Percentiles rank a stretch among this genome's conserved stretches.
These are phyloP conservation scores for Dujonia santamariae DNA, from an alignment of 1,139 yeast genomes.

Conservation along the genomic window DNA sequence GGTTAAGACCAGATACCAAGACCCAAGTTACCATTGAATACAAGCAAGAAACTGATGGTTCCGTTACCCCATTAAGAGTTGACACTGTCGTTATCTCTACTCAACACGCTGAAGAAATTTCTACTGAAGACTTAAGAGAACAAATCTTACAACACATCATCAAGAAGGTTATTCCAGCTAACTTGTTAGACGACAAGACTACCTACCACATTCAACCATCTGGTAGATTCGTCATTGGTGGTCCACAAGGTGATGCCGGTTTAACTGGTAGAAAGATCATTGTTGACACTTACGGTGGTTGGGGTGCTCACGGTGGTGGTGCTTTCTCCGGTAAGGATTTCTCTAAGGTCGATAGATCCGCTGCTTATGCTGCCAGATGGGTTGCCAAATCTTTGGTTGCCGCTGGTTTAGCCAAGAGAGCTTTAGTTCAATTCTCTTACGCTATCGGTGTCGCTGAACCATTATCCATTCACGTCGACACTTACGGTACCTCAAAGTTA, in stretches of 20 bases:
- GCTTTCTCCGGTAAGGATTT: constrained; percentile 99
- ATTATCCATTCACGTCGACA: constrained; percentile 92
- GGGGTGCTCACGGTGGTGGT: constrained; percentile 99
- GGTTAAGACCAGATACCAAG: constrained; percentile 99
- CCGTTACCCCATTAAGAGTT: constrained; percentile 91
- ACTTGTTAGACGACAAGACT: constrained; percentile 91
- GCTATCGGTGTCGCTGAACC: constrained; percentile 99
- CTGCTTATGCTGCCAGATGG: constrained; percentile 99
- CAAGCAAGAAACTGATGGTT: constrained; percentile 89
- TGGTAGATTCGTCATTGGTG: constrained; percentile 99
- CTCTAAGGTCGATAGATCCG: constrained; percentile 99
- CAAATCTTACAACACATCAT: constrained; percentile 77
- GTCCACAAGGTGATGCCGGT: constrained; percentile 99
- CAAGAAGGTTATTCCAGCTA: constrained; percentile 88
- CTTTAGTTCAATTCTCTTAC: constrained; percentile 95
- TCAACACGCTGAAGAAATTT: constrained; percentile 94
- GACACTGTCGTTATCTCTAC: constrained; percentile 97
- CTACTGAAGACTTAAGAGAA: constrained; percentile 86
- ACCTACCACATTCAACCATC: constrained; percentile 98
- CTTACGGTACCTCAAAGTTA: constrained; percentile 95
- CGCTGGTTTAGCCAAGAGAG: constrained; percentile 96
- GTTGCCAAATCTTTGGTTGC: constrained; percentile 96
- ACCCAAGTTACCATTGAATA: constrained; percentile 99
- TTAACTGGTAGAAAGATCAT: constrained; percentile 99
- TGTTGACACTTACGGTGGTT: constrained; percentile 99